These are phyloP conservation scores for Cladosporium oxysporum DNA, from an alignment of 2,329 filamentous ascomycete genomes.

Conservation along the genomic window DNA sequence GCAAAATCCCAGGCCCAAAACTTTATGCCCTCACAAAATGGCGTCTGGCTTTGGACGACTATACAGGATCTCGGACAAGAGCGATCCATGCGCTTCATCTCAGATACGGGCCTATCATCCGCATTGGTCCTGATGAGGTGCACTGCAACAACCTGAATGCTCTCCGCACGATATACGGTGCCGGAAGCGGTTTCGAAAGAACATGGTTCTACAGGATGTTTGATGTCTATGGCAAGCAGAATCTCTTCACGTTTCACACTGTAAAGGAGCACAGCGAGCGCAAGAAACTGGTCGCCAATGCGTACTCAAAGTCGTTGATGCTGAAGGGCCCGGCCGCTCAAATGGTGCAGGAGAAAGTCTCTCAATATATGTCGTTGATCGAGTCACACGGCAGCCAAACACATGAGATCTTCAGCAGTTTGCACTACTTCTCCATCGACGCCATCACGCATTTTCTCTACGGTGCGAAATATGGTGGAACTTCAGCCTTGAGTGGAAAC, in stretches of 20 bases:
- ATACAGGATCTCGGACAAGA: slow-evolving; percentile 45
- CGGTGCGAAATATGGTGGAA: slow-evolving; percentile 47
- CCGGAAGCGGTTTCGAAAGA: slow-evolving; percentile 53
- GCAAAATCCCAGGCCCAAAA: slow-evolving; percentile 42
- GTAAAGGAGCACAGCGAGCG: slow-evolving; percentile 49
- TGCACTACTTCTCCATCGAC: slow-evolving; percentile 58
- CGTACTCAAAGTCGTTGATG: slow-evolving; percentile 55
- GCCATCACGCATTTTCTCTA: slow-evolving; percentile 56
- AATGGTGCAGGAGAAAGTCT: slow-evolving; percentile 45
- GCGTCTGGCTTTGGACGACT: slow-evolving; percentile 51
- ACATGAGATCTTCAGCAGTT: slow-evolving; percentile 50
- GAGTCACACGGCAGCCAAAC: slow-evolving; percentile 37
- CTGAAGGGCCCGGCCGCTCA: slow-evolving; percentile 37
- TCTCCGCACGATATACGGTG: slow-evolving; percentile 56
- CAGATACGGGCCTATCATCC: slow-evolving; percentile 50
- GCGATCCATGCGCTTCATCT: slow-evolving; percentile 47
- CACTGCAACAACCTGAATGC: slow-evolving; percentile 49
- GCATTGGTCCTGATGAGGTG: slow-evolving; percentile 51
- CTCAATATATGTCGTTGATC: slow-evolving; percentile 45
- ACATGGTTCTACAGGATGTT: slow-evolving; percentile 59
- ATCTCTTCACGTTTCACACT: slow-evolving; percentile 55
- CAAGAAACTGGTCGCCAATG: slow-evolving; percentile 56
- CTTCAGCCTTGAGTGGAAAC: slow-evolving; percentile 45
- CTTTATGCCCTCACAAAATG: slow-evolving; percentile 47
- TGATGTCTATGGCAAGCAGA: slow-evolving; percentile 54